Evolutionary conservation across 768 basidiomycete species (phyloP), one percentile per base, ranked within the genome.

Genomic region (Rhizopogon vesiculosus): DNA sequence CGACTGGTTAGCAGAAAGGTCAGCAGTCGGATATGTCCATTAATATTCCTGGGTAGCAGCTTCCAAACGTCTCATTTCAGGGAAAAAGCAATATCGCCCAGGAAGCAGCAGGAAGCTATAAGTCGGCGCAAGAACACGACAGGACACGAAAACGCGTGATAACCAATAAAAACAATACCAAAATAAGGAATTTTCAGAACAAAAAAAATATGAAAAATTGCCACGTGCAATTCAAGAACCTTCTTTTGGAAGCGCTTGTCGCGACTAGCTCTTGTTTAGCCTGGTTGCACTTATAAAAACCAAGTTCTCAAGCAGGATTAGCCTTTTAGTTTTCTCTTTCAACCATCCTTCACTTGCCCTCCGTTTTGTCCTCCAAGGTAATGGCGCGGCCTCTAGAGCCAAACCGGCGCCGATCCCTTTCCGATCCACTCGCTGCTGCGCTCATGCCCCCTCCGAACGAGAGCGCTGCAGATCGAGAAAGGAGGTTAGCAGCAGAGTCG

Each of bases 381-480:
- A 66, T 67, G 66, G 59, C 58, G 56, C 38, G 50, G 10, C 67
- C 70, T 16, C 66, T 72, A 43, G 69, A 71, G 48, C 69, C 69
- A n/a, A 71, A 72, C 65, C 69, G 75, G 9, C 71, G 69, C 29
- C 70, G 74, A 62, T 76, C 78, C 29, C 69, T 78, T 56, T 86
- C 87, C 31, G 90, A 90, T 72, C 91, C 89, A 42, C 80, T 93
- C 63, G 72, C 81, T 53, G 82, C 74, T 53, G 82, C 80, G 31
- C 77, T 91, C 43, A 78, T 77, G 19, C 90, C 91, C 5, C 91
- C 91, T 7, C 74, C 75, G 35, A 75, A 90, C 70, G 91, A 93
- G 72, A 82, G 89, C 0, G 77, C 78, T 7, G 76, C 77, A 43
- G 80, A 90, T 67, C 82, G 85, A 56, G 84, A 87, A 66, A 69